A percentile compares a stretch with the other conserved stretches of the same genome.
phyloP scores from a whole-genome alignment of 441 rosid genomes.

The Erodium trifolium region DNA sequence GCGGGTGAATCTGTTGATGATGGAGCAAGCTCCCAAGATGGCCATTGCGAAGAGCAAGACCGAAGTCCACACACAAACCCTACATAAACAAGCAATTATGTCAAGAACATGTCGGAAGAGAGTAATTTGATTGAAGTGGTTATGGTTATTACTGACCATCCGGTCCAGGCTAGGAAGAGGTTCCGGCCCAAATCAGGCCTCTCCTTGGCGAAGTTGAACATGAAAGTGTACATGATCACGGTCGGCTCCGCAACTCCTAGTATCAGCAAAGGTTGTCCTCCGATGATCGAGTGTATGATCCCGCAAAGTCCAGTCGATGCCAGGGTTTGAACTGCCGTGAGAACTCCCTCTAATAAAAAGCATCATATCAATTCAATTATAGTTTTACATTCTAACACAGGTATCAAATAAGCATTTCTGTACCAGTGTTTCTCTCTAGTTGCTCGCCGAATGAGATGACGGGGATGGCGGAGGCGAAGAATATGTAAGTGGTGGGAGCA shows the following conservation, averaged over 20 bases:
- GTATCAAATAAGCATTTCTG: background rate
- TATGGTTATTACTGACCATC: constrained; percentile 31
- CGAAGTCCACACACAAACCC: constrained; percentile 79
- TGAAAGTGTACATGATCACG: constrained; percentile 66
- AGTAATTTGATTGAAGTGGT: too few relatives aligned
- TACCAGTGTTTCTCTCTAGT: constrained; percentile 58
- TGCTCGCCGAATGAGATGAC: constrained; percentile 81
- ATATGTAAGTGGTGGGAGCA: constrained; percentile 35
- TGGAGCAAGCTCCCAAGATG: constrained; percentile 65
- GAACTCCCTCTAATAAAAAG: constrained; percentile 40
- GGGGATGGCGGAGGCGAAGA: constrained; percentile 77
- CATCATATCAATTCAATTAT: too few relatives aligned
- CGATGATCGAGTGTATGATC: constrained; percentile 54
- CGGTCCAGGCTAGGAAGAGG: constrained; percentile 62
- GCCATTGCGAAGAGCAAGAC: constrained; percentile 61
- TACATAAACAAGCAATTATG: constrained; percentile 22
- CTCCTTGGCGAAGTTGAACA: constrained; percentile 28
- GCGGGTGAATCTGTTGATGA: constrained; percentile 72
- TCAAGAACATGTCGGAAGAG: too few relatives aligned
- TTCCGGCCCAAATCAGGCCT: constrained; percentile 58
- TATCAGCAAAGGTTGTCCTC: constrained; percentile 73
- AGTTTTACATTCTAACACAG: background rate
- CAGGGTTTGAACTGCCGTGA: constrained; percentile 75
- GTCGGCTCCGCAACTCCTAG: constrained; percentile 84
- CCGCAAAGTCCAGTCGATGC: constrained; percentile 72